Evolutionary conservation across 1,284 basidiomycete species (phyloP).

Genomic region (Pholiota adiposa): DNA sequence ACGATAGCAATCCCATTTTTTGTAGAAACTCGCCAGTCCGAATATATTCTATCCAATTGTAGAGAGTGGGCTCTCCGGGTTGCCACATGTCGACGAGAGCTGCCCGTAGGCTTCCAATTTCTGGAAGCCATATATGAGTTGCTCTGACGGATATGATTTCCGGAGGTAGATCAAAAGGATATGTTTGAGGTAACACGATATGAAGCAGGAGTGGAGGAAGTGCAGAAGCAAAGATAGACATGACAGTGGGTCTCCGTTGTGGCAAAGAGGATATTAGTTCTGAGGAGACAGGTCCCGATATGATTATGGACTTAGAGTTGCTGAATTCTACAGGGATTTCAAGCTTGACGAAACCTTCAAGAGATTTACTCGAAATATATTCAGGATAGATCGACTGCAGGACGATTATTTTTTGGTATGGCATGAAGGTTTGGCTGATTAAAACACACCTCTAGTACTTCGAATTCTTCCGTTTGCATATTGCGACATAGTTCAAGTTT

Average conservation of each 20-base stretch:
- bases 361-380: conserved; percentile 51
- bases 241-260: conserved; percentile 20
- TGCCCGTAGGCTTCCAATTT: conserved; percentile 39
- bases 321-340: conserved; percentile 68
- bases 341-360: conserved; percentile 48
- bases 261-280: conserved; percentile 2
- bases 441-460: conserved; percentile 58
- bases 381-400: conserved; percentile 75
- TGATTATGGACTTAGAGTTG: conserved; percentile 39
- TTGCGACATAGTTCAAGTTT: conserved; percentile 26
- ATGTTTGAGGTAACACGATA: conserved; percentile 56
- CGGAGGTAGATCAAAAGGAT: conserved; percentile 61
- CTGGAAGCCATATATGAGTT: conserved; percentile 63
- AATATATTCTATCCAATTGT: conserved; percentile 72
- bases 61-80: conserved; percentile 62
- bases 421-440: background rate
- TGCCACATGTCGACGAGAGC: conserved; percentile 60
- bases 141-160: conserved; percentile 57
- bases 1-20: conserved; percentile 33
- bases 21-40: conserved; percentile 64
- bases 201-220: conserved; percentile 69
- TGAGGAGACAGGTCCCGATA: conserved; percentile 33
- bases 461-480: conserved; percentile 44
- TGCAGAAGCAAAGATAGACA: conserved; percentile 38
- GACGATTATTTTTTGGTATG: background rate